phyloP scores from a whole-genome alignment of 768 basidiomycete genomes.

The Russula emetica region DNA sequence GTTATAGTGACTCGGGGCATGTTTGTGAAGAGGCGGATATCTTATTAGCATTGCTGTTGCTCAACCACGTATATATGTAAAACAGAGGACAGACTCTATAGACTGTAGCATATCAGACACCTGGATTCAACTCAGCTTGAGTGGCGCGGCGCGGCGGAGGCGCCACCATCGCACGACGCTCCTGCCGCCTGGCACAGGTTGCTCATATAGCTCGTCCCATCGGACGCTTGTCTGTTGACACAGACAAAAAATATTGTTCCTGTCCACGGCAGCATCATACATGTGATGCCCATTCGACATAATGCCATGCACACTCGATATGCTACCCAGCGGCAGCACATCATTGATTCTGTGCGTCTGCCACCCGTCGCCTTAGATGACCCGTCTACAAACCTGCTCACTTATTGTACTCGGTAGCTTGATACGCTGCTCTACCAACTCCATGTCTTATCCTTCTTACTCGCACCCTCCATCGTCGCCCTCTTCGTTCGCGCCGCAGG shows the following conservation, averaged over 20 bases:
- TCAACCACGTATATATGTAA: not conserved
- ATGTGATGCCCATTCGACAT: conserved; percentile 34
- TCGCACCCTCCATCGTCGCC: conserved; percentile 61
- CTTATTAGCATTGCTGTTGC: not conserved
- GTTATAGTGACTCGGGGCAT: not conserved
- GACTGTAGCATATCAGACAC: not conserved
- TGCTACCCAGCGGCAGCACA: conserved; percentile 66
- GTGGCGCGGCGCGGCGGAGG: not conserved
- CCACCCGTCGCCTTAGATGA: conserved; percentile 5
- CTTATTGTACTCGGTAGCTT: conserved; percentile 42
- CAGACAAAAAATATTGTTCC: conserved; percentile 5
- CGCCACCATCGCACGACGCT: not conserved
- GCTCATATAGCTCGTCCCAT: conserved; percentile 10
- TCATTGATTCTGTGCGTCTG: conserved; percentile 58
- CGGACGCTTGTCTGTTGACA: conserved; percentile 21
- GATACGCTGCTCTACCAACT: conserved; percentile 69
- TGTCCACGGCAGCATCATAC: conserved; percentile 10
- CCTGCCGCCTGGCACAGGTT: conserved; percentile 4
- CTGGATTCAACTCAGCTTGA: not conserved
- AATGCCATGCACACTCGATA: conserved; percentile 42
- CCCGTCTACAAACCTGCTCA: conserved; percentile 22
- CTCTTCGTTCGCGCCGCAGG: conserved; percentile 51
- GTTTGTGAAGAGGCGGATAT: not conserved
- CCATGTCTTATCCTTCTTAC: conserved; percentile 70
- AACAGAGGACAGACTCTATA: no score